Conservation (phyloP, 169 alveolate genomes). For the Eimeria brunetti region DNA sequence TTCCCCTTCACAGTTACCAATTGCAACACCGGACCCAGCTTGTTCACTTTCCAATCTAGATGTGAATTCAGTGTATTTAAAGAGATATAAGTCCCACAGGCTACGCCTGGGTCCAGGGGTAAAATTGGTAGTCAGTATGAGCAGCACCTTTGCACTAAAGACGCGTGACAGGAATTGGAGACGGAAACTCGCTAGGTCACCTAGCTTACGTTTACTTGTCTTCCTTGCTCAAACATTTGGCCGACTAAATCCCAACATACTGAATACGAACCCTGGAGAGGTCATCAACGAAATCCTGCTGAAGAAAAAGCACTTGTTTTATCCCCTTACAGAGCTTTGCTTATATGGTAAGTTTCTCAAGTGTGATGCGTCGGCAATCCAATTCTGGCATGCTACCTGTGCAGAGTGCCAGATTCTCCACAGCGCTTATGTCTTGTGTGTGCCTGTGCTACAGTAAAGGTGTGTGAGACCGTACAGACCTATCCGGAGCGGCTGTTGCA, state of each 20-base stretch:
- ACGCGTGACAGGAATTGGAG: conserved; percentile 46
- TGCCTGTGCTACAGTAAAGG: conserved; percentile 5
- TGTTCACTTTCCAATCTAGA: conserved; percentile 50
- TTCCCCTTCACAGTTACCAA: conserved; percentile 27
- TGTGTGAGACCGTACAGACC: conserved; percentile 28
- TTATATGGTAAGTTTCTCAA: conserved; percentile 15
- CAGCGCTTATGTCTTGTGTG: not conserved
- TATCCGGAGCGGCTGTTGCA: conserved; percentile 60
- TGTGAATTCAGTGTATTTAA: not conserved
- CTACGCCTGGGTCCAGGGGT: conserved; percentile 31
- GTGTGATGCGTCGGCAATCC: not conserved
- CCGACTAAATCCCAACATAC: conserved; percentile 46
- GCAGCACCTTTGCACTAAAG: conserved; percentile 39
- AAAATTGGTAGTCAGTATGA: conserved; percentile 35
- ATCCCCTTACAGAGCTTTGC: conserved; percentile 48
- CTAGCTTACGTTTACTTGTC: conserved; percentile 41
- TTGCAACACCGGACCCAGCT: conserved; percentile 27
- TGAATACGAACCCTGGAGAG: conserved; percentile 21
- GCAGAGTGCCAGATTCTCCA: not conserved
- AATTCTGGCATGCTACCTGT: not conserved
- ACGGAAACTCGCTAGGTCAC: conserved; percentile 35
- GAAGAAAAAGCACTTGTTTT: conserved; percentile 37
- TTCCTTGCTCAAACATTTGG: conserved; percentile 46
- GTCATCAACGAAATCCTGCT: conserved; percentile 43
- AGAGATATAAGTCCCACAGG: conserved; percentile 51